phyloP scores from a whole-genome alignment of 768 basidiomycete species.

The Naganishia friedmannii region DNA sequence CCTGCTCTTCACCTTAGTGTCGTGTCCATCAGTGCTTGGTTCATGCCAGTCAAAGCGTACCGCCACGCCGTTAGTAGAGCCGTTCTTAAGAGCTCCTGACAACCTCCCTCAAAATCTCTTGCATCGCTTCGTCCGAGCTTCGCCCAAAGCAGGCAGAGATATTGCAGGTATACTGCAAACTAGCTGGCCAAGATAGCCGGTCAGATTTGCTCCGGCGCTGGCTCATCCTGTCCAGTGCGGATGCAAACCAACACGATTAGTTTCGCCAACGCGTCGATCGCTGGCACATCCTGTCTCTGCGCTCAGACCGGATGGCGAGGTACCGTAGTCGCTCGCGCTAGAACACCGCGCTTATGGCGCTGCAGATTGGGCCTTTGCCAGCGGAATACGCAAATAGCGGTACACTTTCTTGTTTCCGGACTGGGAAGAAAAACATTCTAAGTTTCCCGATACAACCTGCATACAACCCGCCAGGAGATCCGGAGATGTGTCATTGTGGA shows the following conservation, averaged over 20 bases:
- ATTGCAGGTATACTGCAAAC: too few relatives aligned
- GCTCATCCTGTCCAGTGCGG: background rate
- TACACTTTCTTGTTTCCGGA: conserved; percentile 3
- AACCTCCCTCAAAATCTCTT: too few relatives aligned
- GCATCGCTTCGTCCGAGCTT: too few relatives aligned
- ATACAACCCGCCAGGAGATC: too few relatives aligned
- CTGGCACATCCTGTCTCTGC: background rate
- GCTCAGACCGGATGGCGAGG: background rate
- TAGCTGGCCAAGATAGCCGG: too few relatives aligned
- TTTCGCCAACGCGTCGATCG: conserved; percentile 1
- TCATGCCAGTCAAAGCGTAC: background rate
- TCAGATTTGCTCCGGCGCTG: too few relatives aligned
- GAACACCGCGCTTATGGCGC: background rate
- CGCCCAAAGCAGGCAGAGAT: too few relatives aligned
- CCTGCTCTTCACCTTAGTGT: background rate
- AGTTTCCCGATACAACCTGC: conserved; percentile 5
- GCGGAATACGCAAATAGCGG: background rate
- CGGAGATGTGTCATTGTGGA: background rate
- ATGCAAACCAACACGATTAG: background rate
- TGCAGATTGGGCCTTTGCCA: background rate
- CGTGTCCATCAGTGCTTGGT: background rate
- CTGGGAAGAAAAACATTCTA: conserved; percentile 21
- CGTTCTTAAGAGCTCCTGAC: too few relatives aligned
- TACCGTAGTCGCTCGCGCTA: conserved; percentile 4
- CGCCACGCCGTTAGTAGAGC: background rate